Evolutionary conservation across 1,139 yeast genomes (phyloP).

Genomic region (Pneumocystis canis): DNA sequence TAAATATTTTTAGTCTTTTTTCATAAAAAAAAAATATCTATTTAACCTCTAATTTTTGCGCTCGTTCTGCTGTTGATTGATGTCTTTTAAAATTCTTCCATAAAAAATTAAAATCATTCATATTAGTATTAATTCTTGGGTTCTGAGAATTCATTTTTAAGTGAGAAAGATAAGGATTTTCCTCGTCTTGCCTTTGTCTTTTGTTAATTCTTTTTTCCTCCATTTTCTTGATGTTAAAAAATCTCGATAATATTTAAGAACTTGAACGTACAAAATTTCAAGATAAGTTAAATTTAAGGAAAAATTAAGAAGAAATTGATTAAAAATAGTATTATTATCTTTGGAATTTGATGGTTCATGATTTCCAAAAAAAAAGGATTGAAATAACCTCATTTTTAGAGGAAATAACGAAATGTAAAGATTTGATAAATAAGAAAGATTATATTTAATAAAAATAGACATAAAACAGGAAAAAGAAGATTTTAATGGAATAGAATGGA

Average conservation of each 20-base stretch:
- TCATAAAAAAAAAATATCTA: slow-evolving; percentile 9
- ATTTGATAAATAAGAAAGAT: neutral
- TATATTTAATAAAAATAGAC: neutral
- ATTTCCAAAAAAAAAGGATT: neutral
- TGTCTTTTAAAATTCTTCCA: slow-evolving; percentile 34
- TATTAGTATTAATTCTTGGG: neutral
- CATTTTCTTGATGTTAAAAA: neutral
- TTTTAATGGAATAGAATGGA: neutral
- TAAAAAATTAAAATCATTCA: neutral
- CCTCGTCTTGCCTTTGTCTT: slow-evolving; percentile 3
- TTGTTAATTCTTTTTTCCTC: slow-evolving; percentile 16
- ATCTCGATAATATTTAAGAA: neutral
- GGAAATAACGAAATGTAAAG: neutral
- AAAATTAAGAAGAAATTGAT: neutral
- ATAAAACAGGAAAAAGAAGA: neutral
- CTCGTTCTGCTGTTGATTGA: slow-evolving; percentile 60
- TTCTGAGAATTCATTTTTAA: slow-evolving; percentile 11
- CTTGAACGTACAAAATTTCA: neutral
- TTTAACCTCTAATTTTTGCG: slow-evolving; percentile 23
- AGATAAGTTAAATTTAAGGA: neutral
- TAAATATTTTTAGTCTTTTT: slow-evolving; percentile 26
- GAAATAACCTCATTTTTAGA: neutral
- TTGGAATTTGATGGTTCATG: neutral
- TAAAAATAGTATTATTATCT: neutral
- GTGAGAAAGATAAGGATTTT: slow-evolving; percentile 24